These are phyloP conservation scores for Pseudevernia furfuracea DNA, from an alignment of 495 filamentous ascomycete species.

Conservation along the genomic window DNA sequence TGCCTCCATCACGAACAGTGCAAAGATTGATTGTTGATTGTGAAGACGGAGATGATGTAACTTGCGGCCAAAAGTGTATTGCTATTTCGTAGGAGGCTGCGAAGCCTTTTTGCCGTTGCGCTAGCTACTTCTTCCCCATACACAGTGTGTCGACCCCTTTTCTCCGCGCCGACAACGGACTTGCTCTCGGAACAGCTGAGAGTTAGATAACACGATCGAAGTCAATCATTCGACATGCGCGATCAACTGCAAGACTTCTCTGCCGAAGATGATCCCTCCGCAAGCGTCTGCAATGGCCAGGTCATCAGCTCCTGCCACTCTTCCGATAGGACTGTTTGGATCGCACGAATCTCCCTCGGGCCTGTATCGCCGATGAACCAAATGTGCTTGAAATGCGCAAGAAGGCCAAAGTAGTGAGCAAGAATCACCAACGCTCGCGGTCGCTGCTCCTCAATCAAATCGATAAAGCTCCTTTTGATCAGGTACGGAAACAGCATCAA, in stretches of 20 bases:
- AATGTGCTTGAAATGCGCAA: conserved; percentile 25
- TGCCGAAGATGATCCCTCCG: background rate
- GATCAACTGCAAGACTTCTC: background rate
- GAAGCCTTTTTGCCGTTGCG: no score
- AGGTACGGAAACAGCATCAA: conserved; percentile 34
- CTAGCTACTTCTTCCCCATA: no score
- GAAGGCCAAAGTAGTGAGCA: conserved; percentile 36
- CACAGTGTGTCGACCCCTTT: no score
- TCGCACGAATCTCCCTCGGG: conserved; percentile 32
- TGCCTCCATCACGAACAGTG: no score
- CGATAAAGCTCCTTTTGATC: conserved; percentile 29
- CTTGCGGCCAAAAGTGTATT: no score
- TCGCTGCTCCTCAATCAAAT: conserved; percentile 28
- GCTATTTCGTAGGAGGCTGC: no score
- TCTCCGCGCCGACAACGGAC: no score
- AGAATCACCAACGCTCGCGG: conserved; percentile 42
- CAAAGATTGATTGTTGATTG: no score
- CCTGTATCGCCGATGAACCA: conserved; percentile 38
- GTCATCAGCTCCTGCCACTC: conserved; percentile 33
- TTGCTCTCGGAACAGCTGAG: no score
- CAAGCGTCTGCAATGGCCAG: conserved; percentile 31
- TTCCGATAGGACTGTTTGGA: conserved; percentile 26
- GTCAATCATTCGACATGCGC: no score
- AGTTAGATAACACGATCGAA: no score
- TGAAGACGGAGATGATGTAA: no score